phyloP scores from a whole-genome alignment of 106 monocot genomes.

The Xerophyta viscosa region DNA sequence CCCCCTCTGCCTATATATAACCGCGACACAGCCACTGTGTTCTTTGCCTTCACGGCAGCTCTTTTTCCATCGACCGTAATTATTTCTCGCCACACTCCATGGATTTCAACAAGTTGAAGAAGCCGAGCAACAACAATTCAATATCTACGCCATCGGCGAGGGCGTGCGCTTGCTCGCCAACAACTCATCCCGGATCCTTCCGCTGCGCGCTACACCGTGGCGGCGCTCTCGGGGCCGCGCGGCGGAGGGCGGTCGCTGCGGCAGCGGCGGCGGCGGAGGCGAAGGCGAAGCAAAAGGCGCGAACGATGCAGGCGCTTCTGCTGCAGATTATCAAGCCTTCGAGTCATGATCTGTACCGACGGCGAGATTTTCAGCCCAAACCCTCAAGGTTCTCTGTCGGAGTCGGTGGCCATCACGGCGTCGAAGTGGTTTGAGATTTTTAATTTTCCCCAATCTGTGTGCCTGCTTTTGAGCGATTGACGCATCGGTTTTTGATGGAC shows the following conservation, averaged over 20 bases:
- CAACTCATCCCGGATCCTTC: conserved; percentile 33
- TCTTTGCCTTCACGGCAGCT: no score
- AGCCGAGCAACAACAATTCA: no score
- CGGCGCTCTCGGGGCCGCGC: not conserved
- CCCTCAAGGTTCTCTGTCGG: conserved; percentile 32
- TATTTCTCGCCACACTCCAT: no score
- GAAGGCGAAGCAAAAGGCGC: conserved; percentile 6
- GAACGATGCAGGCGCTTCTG: conserved; percentile 18
- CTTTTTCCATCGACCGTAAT: no score
- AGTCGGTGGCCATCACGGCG: not conserved
- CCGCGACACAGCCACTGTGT: no score
- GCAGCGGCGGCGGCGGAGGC: not conserved
- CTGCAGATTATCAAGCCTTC: conserved; percentile 27
- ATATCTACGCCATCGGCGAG: no score
- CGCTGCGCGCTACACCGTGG: conserved; percentile 23
- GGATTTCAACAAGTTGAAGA: no score
- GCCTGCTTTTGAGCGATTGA: no score
- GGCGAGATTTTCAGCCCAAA: conserved; percentile 28
- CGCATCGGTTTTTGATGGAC: no score
- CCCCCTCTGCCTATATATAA: no score
- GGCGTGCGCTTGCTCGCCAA: conserved; percentile 24
- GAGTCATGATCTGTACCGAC: conserved; percentile 7
- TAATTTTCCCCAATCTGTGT: no score
- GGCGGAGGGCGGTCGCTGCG: not conserved
- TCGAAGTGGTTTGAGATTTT: conserved; percentile 2